These are phyloP conservation scores for Brettanomyces nanus DNA, from an alignment of 805 yeast species.

Conservation along the genomic window DNA sequence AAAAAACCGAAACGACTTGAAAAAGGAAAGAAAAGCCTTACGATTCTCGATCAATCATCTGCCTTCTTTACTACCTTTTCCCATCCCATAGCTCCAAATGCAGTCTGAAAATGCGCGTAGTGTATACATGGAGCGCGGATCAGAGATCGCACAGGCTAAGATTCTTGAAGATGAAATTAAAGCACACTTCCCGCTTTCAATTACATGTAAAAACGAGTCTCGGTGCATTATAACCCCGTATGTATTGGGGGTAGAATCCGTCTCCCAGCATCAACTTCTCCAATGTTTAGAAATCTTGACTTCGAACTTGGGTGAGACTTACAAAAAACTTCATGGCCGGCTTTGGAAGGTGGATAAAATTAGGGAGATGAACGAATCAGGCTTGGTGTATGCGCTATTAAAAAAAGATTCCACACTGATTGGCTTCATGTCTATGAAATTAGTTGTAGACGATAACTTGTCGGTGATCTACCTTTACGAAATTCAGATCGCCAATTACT, in stretches of 20 bases:
- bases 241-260: too few species aligned
- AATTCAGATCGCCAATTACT: conserved; percentile 35
- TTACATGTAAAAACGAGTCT: too few species aligned
- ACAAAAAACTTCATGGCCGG: conserved; percentile 25
- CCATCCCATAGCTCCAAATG: too few species aligned
- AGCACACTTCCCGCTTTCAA: not conserved
- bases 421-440: conserved; percentile 40
- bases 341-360: conserved; percentile 35
- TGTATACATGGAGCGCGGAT: too few species aligned
- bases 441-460: conserved; percentile 32
- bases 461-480: conserved; percentile 47
- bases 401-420: conserved; percentile 12
- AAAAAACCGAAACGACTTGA: too few species aligned
- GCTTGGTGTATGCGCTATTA: conserved; percentile 36
- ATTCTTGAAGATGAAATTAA: not conserved
- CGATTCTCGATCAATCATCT: too few species aligned
- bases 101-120: too few species aligned
- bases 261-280: not conserved
- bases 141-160: too few species aligned
- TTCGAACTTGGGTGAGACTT: conserved; percentile 19
- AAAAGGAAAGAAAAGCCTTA: too few species aligned
- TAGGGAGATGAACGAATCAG: conserved; percentile 39
- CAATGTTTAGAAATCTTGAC: conserved; percentile 19
- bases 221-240: too few species aligned
- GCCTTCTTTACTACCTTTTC: too few species aligned